These are phyloP conservation scores for Hamigera avellanea DNA, from an alignment of 495 filamentous ascomycete species.

Conservation along the genomic window DNA sequence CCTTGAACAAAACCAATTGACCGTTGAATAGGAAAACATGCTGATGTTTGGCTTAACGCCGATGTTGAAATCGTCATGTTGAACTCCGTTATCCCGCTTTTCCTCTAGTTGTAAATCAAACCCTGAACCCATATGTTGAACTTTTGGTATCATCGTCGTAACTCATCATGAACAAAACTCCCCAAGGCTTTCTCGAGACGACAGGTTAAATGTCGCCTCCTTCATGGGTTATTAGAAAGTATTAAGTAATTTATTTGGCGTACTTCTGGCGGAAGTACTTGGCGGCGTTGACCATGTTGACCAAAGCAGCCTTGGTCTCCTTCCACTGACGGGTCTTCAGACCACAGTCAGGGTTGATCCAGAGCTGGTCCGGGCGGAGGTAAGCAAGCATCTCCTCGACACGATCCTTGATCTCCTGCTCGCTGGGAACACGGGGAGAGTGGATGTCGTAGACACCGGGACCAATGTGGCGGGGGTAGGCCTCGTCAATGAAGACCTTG, in stretches of 20 bases:
- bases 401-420: constrained; percentile 95
- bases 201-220: constrained; percentile 17
- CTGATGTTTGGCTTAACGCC: constrained; percentile 32
- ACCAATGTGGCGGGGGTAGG: constrained; percentile 95
- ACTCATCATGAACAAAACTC: constrained; percentile 30
- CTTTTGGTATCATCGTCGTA: constrained; percentile 43
- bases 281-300: constrained; percentile 91
- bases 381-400: constrained; percentile 94
- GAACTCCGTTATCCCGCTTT: constrained; percentile 38
- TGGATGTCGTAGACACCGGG: constrained; percentile 99
- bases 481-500: constrained; percentile 94
- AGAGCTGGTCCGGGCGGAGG: constrained; percentile 91
- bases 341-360: constrained; percentile 98
- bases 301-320: constrained; percentile 87
- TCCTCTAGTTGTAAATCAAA: constrained; percentile 27
- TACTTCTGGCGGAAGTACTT: constrained; percentile 93
- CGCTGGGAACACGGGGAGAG: constrained; percentile 86
- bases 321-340: constrained; percentile 95
- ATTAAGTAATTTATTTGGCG: constrained; percentile 33
- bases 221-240: constrained; percentile 9
- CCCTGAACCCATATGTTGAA: constrained; percentile 38
- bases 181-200: constrained; percentile 19
- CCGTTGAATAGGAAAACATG: constrained; percentile 4
- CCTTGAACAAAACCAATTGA: constrained; percentile 10
- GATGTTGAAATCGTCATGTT: constrained; percentile 55